Evolutionary conservation across 164 flowering plant genomes (phyloP), one percentile per base, ranked within the genome.

Genomic region (Dillenia suffruticosa): DNA sequence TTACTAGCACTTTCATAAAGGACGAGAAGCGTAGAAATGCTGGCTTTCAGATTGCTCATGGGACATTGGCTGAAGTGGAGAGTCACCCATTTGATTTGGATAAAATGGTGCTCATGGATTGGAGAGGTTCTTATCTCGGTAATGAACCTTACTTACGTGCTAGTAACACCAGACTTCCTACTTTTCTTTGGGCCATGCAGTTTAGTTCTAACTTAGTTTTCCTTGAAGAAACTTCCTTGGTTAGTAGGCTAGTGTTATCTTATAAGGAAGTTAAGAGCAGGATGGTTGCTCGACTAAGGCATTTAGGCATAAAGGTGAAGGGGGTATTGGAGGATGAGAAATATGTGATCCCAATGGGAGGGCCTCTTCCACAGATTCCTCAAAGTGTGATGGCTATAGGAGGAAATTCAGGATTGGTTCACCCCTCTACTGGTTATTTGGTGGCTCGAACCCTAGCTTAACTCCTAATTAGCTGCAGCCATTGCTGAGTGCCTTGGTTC

Each of bases 281-380:
- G 46, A 86, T 88, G 96, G 94, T 74, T 9, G 92, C 90, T 5
- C 79, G 96, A 69, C 49, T 87, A 19, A 80, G 93, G 70, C 88
- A 87, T 63, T 32, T 87, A 32, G 96, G 94, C 5, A 83, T 90
- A 24, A 72, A 57, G 51, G 96, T 90, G 62, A 82, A 70, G 68
- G 70, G 70, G 14, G 77, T 90, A 15, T 49, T 87, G 15, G 94
- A 90, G 58, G 86, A 80, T 5, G 96, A 90, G 68, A 87, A 87
- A 64, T 90, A 94, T 68, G 40, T 87, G 82, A 86, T 87, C 14
- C 91, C 93, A 5, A 87, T 87, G 96, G 96, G 96, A 9, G 96
- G 96, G 9, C 90, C 92, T 50, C 79, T 90, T 7, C 97, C 94
- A 0, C n/a, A 9, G 49, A 81, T 86, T 12, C 90, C 90, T 50